A percentile compares a stretch with the other conserved stretches of the same genome.
These are phyloP conservation scores for Prunella vulgaris DNA, from an alignment of 257 asterid species.

Conservation along the genomic window DNA sequence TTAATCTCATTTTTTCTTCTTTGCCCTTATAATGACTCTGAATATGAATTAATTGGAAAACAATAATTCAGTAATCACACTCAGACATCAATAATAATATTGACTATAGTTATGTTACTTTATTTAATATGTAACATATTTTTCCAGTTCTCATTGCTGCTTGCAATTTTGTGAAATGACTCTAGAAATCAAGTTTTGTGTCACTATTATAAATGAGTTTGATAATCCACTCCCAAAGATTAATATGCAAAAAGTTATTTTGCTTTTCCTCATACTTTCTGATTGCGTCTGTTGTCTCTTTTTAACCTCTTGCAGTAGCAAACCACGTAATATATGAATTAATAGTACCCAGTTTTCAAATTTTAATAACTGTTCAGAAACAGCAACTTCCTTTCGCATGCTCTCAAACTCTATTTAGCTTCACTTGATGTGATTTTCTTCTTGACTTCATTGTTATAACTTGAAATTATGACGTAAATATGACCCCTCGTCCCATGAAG, in stretches of 20 bases:
- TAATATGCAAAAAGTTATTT: not conserved
- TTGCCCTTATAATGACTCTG: not conserved
- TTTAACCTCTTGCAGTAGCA: not conserved
- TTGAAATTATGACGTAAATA: not conserved
- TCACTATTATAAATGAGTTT: not conserved
- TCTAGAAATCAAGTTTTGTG: not conserved
- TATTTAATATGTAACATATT: not conserved
- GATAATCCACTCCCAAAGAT: slow-evolving; percentile 5
- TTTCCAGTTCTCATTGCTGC: slow-evolving; percentile 1
- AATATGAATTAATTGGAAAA: not conserved
- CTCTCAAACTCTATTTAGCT: not conserved
- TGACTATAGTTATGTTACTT: slow-evolving; percentile 7
- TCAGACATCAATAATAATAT: not conserved
- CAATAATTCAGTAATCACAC: not conserved
- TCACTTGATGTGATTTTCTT: not conserved
- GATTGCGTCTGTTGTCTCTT: not conserved
- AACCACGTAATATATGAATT: not conserved
- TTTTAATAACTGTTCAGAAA: not conserved
- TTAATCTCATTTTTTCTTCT: not conserved
- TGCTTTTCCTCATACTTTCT: not conserved
- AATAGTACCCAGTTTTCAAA: not conserved
- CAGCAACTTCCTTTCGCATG: not conserved
- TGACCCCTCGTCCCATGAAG: not conserved
- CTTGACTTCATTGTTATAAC: not conserved
- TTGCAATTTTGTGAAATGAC: slow-evolving; percentile 15